Evolutionary conservation across 163 green algal genomes (phyloP).

Genomic region (Chlamydomonas reinhardtii): DNA sequence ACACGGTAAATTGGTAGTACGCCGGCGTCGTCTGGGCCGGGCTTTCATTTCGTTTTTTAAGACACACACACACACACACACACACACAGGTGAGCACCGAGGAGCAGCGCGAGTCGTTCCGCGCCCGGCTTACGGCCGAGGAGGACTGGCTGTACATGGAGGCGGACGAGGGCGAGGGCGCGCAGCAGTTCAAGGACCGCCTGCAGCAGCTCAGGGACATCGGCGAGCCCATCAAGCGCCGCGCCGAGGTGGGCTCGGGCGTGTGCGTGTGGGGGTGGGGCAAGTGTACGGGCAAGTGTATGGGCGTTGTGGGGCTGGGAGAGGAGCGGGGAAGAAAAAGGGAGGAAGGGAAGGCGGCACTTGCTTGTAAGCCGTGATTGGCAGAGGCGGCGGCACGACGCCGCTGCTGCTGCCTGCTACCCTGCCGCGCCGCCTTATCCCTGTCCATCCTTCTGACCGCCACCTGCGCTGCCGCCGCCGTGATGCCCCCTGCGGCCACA

Average conservation of each 20-base stretch:
- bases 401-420: too few relatives aligned
- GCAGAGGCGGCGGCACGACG: too few relatives aligned
- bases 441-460: too few relatives aligned
- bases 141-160: constrained; percentile 99
- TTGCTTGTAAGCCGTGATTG: too few relatives aligned
- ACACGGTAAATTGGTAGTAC: too few relatives aligned
- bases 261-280: background rate
- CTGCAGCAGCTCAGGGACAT: constrained; percentile 72
- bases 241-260: constrained; percentile 52
- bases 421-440: too few relatives aligned
- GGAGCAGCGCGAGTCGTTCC: constrained; percentile 80
- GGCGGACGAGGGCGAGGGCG: constrained; percentile 72
- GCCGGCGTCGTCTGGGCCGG: too few relatives aligned
- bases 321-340: too few relatives aligned
- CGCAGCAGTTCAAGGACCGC: constrained; percentile 54
- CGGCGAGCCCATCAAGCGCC: constrained; percentile 73
- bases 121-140: constrained; percentile 72
- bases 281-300: background rate
- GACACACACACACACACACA: too few relatives aligned
- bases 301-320: background rate
- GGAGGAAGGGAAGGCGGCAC: background rate
- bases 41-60: too few relatives aligned
- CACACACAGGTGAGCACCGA: constrained; percentile 81
- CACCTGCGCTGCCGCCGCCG: too few relatives aligned
- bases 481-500: background rate